Conservation (phyloP, 2,329 filamentous ascomycete species). For the Pseudogymnoascus verrucosus region DNA sequence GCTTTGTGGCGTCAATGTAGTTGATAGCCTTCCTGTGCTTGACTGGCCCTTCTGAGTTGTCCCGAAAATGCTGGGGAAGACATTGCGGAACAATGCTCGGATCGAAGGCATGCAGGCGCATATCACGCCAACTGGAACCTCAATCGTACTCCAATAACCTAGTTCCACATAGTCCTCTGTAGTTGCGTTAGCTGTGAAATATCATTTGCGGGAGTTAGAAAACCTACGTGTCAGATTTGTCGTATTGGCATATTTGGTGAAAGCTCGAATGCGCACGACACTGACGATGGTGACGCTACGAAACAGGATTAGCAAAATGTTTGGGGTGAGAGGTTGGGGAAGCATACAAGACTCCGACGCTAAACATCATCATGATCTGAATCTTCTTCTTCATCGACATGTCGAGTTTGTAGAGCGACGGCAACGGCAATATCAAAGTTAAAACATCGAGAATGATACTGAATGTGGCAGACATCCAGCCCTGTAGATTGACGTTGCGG, state of each 20-base stretch:
- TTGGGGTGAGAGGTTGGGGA: not conserved
- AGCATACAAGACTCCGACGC: slow-evolving; percentile 35
- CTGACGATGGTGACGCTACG: slow-evolving; percentile 22
- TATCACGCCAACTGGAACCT: slow-evolving; percentile 22
- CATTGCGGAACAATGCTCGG: slow-evolving; percentile 17
- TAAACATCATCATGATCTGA: slow-evolving; percentile 43
- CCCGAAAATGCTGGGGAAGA: slow-evolving; percentile 18
- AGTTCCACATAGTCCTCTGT: slow-evolving; percentile 18
- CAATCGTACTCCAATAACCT: slow-evolving; percentile 19
- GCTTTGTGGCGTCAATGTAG: not conserved
- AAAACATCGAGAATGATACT: slow-evolving; percentile 45
- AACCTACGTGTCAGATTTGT: slow-evolving; percentile 19
- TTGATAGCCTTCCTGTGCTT: not conserved
- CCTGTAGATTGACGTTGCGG: slow-evolving; percentile 40
- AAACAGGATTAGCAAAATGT: not conserved
- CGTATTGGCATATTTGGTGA: slow-evolving; percentile 18
- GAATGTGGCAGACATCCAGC: slow-evolving; percentile 44
- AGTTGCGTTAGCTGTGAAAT: not conserved
- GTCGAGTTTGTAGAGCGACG: slow-evolving; percentile 35
- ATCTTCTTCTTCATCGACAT: slow-evolving; percentile 42
- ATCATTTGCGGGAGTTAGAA: not conserved
- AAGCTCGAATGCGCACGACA: slow-evolving; percentile 20
- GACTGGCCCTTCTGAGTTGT: slow-evolving; percentile 9
- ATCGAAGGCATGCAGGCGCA: slow-evolving; percentile 23
- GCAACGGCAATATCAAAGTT: slow-evolving; percentile 44